Evolutionary conservation across 1,284 basidiomycete species (phyloP).

Genomic region (Marasmius sp.): DNA sequence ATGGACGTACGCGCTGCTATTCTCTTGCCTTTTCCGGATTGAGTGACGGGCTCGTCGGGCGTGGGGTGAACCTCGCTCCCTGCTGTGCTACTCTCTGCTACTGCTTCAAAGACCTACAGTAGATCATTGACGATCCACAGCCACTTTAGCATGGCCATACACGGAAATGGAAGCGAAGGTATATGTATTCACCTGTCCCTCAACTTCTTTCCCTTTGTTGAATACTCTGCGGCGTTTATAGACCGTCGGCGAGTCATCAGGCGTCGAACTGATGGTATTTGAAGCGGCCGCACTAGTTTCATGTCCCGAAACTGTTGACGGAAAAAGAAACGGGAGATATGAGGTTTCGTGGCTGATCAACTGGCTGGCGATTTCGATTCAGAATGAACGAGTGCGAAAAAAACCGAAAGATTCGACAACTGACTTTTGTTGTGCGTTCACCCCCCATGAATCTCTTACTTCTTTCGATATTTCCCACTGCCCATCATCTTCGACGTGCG

Average conservation of each 20-base stretch:
- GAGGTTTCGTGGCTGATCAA: slow-evolving; percentile 59
- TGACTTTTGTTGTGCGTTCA: slow-evolving; percentile 12
- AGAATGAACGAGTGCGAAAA: slow-evolving; percentile 3
- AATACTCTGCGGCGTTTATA: slow-evolving; percentile 41
- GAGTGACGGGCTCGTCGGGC: neutral
- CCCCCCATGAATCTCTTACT: slow-evolving; percentile 59
- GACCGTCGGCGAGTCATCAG: slow-evolving; percentile 3
- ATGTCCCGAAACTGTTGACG: slow-evolving; percentile 29
- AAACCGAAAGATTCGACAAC: neutral
- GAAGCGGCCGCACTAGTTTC: slow-evolving; percentile 10
- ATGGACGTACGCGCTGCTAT: neutral
- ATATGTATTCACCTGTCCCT: slow-evolving; percentile 25
- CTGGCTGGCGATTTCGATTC: slow-evolving; percentile 20
- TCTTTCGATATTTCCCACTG: slow-evolving; percentile 67
- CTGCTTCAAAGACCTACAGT: neutral
- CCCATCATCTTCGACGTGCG: slow-evolving; percentile 64
- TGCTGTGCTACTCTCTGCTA: neutral
- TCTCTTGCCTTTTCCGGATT: neutral
- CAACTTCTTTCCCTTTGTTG: slow-evolving; percentile 43
- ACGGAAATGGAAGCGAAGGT: slow-evolving; percentile 1
- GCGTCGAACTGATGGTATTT: slow-evolving; percentile 3
- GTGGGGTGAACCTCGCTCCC: neutral
- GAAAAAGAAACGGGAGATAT: slow-evolving; percentile 71
- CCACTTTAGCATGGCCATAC: neutral
- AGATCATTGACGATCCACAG: neutral